These are phyloP conservation scores for Apiospora malaysiana DNA, from an alignment of 2,329 filamentous ascomycete genomes.

Conservation along the genomic window DNA sequence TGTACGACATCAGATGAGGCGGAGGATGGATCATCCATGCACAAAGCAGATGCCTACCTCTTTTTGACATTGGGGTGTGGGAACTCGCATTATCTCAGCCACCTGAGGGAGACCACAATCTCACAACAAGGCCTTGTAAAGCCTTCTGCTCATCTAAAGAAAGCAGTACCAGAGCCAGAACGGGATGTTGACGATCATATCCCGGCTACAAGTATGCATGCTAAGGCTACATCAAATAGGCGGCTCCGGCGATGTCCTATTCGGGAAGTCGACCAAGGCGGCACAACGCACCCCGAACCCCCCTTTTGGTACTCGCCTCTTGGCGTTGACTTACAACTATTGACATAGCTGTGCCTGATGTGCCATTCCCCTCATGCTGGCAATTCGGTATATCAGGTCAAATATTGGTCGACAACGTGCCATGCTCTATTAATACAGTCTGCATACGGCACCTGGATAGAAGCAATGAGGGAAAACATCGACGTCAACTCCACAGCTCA, in stretches of 20 bases:
- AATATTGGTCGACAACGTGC: not conserved
- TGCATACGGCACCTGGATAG: not conserved
- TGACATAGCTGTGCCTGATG: not conserved
- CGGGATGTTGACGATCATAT: not conserved
- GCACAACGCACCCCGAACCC: not conserved
- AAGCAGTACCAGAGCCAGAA: not conserved
- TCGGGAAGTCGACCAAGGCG: conserved; percentile 12
- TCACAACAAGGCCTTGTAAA: not conserved
- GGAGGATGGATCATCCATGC: not conserved
- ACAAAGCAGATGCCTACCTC: not conserved
- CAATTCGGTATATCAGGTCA: not conserved
- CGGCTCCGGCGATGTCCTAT: conserved; percentile 4
- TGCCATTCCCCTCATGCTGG: not conserved
- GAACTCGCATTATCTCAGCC: not conserved
- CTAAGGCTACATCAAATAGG: conserved; percentile 1
- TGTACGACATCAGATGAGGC: conserved; percentile 6
- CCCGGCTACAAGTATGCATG: not conserved
- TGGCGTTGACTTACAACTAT: not conserved
- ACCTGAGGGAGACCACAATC: not conserved
- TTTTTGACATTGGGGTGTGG: not conserved
- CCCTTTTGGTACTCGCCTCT: not conserved
- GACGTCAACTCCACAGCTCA: not conserved
- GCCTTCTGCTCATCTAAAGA: not conserved
- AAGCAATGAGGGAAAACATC: not conserved
- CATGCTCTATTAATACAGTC: not conserved